These are phyloP conservation scores for Bryum argenteum DNA, from an alignment of 225 moss, liverwort and hornwort species.

Conservation along the genomic window DNA sequence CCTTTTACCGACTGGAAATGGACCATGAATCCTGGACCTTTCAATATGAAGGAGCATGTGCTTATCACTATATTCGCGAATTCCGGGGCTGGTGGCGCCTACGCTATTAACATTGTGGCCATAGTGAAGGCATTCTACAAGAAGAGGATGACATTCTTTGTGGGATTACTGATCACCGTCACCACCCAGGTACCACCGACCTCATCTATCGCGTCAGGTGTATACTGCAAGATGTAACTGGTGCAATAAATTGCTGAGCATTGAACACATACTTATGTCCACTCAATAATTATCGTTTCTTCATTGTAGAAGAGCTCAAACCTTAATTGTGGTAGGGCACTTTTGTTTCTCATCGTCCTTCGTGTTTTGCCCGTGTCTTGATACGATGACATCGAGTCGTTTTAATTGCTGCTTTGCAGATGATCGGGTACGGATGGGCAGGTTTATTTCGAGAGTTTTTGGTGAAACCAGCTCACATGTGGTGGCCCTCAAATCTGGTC, in stretches of 20 bases:
- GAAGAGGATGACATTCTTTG: conserved; percentile 57
- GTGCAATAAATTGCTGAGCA: neutral
- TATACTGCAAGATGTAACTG: neutral
- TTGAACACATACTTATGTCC: neutral
- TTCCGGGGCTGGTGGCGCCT: conserved; percentile 65
- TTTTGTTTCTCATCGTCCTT: neutral
- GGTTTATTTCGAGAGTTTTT: conserved; percentile 63
- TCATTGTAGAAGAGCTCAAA: neutral
- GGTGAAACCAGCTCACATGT: conserved; percentile 75
- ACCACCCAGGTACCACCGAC: conserved; percentile 56
- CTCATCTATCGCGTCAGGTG: neutral
- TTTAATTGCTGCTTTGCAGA: conserved; percentile 40
- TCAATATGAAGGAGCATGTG: conserved; percentile 69
- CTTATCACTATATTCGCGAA: conserved; percentile 73
- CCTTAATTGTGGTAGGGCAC: neutral
- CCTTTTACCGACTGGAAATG: conserved; percentile 61
- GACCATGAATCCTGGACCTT: conserved; percentile 68
- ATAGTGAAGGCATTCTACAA: conserved; percentile 66
- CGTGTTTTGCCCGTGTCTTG: neutral
- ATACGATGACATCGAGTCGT: neutral
- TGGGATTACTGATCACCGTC: conserved; percentile 56
- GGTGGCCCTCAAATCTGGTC: conserved; percentile 71
- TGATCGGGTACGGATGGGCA: conserved; percentile 76
- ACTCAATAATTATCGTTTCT: neutral
- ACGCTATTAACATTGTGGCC: conserved; percentile 59